Percentiles rank a stretch among this genome's conserved stretches.
These are phyloP conservation scores for slime mould (Dictyostelium discoideum) DNA, from an alignment of 78 protist species.

Conservation along the genomic window dicty_2.7 NC_007089.4:3373501-3374000, in stretches of 20 bases:
- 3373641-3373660: constrained; percentile 7
- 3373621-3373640: constrained; percentile 5
- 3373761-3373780: background rate
- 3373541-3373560: constrained; percentile 1
- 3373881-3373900: constrained; percentile 1
- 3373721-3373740: too few species aligned
- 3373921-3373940: background rate
- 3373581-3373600: constrained; percentile 2
- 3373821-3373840: constrained; percentile 15
- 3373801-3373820: background rate
- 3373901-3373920: constrained; percentile 27
- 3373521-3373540: background rate
- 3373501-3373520: background rate
- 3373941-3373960: too few species aligned
- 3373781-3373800: background rate
- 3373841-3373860: constrained; percentile 1
- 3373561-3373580: background rate
- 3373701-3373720: background rate
- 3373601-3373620: background rate
- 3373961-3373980: too few species aligned
- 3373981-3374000: too few species aligned
- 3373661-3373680: background rate
- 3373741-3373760: background rate
- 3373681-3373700: constrained; percentile 2
- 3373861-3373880: constrained; percentile 9